Evolutionary conservation across 306 rosid genomes (phyloP).

Genomic region (Vigna radiata): DNA sequence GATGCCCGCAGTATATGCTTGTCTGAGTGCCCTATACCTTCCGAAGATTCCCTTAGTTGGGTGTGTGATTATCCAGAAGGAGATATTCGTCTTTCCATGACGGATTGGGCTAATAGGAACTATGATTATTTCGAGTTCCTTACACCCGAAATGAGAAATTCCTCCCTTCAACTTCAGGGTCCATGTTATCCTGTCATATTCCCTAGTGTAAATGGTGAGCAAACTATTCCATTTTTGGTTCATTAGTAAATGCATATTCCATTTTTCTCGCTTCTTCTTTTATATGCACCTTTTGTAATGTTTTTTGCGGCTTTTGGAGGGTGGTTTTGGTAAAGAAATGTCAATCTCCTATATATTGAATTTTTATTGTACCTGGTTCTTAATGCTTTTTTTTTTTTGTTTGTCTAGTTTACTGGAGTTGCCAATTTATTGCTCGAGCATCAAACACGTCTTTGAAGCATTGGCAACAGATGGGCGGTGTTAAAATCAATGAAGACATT

Average conservation of each 20-base stretch:
- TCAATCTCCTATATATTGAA: conserved; percentile 21
- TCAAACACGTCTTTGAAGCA: conserved; percentile 84
- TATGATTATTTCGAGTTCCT: conserved; percentile 92
- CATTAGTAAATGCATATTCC: not conserved
- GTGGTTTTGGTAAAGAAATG: not conserved
- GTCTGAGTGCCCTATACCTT: conserved; percentile 80
- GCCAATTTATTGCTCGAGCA: conserved; percentile 89
- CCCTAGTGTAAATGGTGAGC: conserved; percentile 92
- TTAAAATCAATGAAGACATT: conserved; percentile 79
- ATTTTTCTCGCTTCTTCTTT: not conserved
- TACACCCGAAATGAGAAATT: conserved; percentile 89
- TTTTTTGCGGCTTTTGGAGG: not conserved
- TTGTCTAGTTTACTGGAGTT: conserved; percentile 90
- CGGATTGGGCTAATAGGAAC: conserved; percentile 77
- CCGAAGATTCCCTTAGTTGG: conserved; percentile 86
- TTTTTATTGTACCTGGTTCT: not conserved
- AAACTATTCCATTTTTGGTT: conserved; percentile 24
- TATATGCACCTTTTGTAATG: too few relatives aligned
- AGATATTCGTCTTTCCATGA: conserved; percentile 69
- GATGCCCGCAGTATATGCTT: conserved; percentile 90
- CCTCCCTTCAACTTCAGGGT: conserved; percentile 96
- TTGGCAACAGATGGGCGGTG: conserved; percentile 97
- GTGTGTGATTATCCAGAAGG: conserved; percentile 98
- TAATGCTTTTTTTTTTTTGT: not conserved
- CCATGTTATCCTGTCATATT: conserved; percentile 98